Base-by-base conservation (phyloP, 2,329 filamentous ascomycete genomes). In the Fusarium sp. region DNA sequence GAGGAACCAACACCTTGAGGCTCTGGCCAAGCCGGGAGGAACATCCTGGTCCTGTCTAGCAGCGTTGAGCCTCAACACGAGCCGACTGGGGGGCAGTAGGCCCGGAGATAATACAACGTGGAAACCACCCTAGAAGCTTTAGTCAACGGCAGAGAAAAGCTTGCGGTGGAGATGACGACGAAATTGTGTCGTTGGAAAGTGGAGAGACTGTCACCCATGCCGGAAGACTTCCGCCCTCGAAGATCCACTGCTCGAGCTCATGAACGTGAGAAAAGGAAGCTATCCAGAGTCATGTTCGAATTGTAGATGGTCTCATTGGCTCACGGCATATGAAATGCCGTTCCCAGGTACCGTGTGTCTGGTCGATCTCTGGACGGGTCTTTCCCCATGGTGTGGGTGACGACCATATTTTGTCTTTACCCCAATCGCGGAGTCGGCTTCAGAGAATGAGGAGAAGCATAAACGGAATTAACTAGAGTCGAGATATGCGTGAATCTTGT, bases 371-470 rank as follows among this genome's bases (percentile, higher is more conserved):
- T 58, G 48, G 37, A 64, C 43, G 45, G 49, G n/a, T 30, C 51
- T 49, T 63, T 52, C 58, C 59, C 65, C 49, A 52, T 52, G 49
- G 19, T 21, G 59, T 53, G 57, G 58, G 50, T 52, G 52, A 48
- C 31, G 31, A 53, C 28, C 49, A 66, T 31, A 57, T 50, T 48
- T 34, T 28, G 18, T 21, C 21, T 39, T 45, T 62, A 61, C 62
- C 56, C 62, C 62, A 73, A 62, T 59, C 53, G 51, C 37, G 52
- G 55, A 57, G 30, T 19, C 41, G 44, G 46, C 8, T 30, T 30
- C 44, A n/a, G 51, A 42, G 39, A 50, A 42, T 66, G 71, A 74
- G 71, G 71, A 45, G 66, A 72, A 71, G 71, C 64, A 71, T 71
- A 67, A 63, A 37, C 11, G 11, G 10, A 43, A 54, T 44, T 55